Conservation (phyloP, 495 filamentous ascomycete species). For the Annulohypoxylon maeteangense region DNA sequence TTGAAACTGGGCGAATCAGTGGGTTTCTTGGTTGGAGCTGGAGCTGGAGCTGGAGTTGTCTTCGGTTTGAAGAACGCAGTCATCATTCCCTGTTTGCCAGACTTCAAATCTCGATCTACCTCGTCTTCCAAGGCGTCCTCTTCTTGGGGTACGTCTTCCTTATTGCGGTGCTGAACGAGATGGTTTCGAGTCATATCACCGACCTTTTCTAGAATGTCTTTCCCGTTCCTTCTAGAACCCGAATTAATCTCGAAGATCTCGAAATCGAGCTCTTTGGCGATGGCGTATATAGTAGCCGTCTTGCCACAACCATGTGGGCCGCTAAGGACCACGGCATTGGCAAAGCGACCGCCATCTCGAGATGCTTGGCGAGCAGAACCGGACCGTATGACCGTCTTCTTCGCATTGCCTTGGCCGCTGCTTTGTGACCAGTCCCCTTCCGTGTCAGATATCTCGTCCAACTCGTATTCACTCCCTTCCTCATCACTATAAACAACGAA, state of each 20-base stretch:
- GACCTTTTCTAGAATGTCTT: slow-evolving; percentile 89
- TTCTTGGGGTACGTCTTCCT: slow-evolving; percentile 40
- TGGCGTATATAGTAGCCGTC: slow-evolving; percentile 90
- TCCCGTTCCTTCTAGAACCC: slow-evolving; percentile 82
- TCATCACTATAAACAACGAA: slow-evolving; percentile 90
- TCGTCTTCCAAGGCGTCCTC: slow-evolving; percentile 51
- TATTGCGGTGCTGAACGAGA: slow-evolving; percentile 68
- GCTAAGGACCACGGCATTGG: slow-evolving; percentile 81
- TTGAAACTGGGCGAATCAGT: slow-evolving; percentile 24
- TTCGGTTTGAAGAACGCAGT: slow-evolving; percentile 80
- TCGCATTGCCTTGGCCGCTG: slow-evolving; percentile 50
- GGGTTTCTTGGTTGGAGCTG: slow-evolving; percentile 37
- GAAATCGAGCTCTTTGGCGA: slow-evolving; percentile 94
- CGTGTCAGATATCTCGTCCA: slow-evolving; percentile 76
- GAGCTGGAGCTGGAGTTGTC: slow-evolving; percentile 30
- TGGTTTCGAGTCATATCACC: slow-evolving; percentile 98
- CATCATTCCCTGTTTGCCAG: slow-evolving; percentile 79
- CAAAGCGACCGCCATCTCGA: slow-evolving; percentile 58
- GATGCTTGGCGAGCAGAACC: slow-evolving; percentile 53
- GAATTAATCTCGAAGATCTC: slow-evolving; percentile 96
- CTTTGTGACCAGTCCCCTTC: slow-evolving; percentile 65
- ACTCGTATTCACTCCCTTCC: slow-evolving; percentile 76
- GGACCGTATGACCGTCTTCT: slow-evolving; percentile 73
- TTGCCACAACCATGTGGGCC: slow-evolving; percentile 94
- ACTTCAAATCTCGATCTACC: slow-evolving; percentile 67